Evolutionary conservation across 371 early-diverging fungal species (phyloP).

Genomic region (Mucor indicus): DNA sequence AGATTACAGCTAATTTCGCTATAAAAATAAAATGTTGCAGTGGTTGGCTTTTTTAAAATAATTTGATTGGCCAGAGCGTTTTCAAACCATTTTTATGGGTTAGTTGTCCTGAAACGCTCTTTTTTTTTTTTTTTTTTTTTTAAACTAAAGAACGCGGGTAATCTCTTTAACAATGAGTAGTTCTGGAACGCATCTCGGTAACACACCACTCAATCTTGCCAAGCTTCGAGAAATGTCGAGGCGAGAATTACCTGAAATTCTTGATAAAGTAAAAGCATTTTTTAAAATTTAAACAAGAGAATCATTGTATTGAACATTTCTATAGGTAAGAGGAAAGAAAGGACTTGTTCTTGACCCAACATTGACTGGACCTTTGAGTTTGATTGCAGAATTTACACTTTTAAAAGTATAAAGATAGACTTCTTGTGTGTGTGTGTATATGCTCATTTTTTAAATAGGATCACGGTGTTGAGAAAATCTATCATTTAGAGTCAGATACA

Average conservation of each 20-base stretch:
- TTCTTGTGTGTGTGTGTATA: background rate
- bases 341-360: slow-evolving; percentile 84
- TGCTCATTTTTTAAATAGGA: slow-evolving; percentile 51
- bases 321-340: slow-evolving; percentile 85
- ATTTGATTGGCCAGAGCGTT: no score
- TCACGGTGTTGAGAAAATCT: slow-evolving; percentile 93
- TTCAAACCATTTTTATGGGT: no score
- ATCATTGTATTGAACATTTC: background rate
- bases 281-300: background rate
- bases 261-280: slow-evolving; percentile 66
- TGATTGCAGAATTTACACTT: slow-evolving; percentile 81
- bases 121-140: background rate
- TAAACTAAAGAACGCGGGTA: background rate
- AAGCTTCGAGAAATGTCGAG: slow-evolving; percentile 67
- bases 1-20: no score
- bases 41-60: no score
- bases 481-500: slow-evolving; percentile 66
- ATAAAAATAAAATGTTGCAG: no score
- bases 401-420: slow-evolving; percentile 58
- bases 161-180: slow-evolving; percentile 11
- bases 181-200: slow-evolving; percentile 41
- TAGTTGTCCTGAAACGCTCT: no score
- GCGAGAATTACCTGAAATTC: slow-evolving; percentile 65
- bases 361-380: slow-evolving; percentile 80
- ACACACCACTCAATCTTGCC: slow-evolving; percentile 54